Conservation (phyloP, 2,329 filamentous ascomycete genomes). For the Fusarium armeniacum region DNA sequence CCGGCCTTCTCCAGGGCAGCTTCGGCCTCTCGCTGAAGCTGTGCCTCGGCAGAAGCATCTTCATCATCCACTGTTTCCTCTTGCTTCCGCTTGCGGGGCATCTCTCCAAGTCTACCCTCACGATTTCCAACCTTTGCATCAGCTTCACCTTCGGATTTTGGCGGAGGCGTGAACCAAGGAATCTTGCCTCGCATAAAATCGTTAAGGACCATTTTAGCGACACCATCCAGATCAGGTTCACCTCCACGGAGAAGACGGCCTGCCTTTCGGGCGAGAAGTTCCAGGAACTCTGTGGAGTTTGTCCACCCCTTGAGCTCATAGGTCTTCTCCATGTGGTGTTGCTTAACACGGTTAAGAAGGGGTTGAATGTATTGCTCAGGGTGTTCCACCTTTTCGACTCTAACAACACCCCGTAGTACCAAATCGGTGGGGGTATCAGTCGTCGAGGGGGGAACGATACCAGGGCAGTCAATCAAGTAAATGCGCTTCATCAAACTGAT, state of each 20-base stretch:
- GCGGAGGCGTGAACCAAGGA: slow-evolving; percentile 93
- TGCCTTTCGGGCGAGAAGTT: slow-evolving; percentile 86
- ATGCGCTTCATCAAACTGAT: slow-evolving; percentile 96
- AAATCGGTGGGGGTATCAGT: slow-evolving; percentile 89
- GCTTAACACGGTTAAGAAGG: slow-evolving; percentile 83
- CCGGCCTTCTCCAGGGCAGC: slow-evolving; percentile 50
- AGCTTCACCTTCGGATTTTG: slow-evolving; percentile 67
- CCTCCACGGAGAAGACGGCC: slow-evolving; percentile 90
- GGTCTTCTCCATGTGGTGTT: slow-evolving; percentile 89
- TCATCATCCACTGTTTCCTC: slow-evolving; percentile 65
- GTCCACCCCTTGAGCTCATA: slow-evolving; percentile 88
- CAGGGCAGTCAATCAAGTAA: slow-evolving; percentile 92
- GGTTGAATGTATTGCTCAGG: slow-evolving; percentile 95
- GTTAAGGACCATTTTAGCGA: slow-evolving; percentile 96
- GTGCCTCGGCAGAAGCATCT: slow-evolving; percentile 53
- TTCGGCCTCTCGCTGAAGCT: slow-evolving; percentile 48
- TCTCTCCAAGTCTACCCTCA: slow-evolving; percentile 85
- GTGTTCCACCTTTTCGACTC: slow-evolving; percentile 96
- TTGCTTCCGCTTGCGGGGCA: slow-evolving; percentile 82
- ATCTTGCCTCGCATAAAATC: slow-evolving; percentile 96
- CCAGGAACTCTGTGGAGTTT: slow-evolving; percentile 85
- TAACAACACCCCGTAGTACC: slow-evolving; percentile 88
- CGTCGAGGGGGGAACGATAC: slow-evolving; percentile 91
- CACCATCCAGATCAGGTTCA: slow-evolving; percentile 94
- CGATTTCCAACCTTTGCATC: slow-evolving; percentile 74